Base-by-base conservation (phyloP, 208 protist species). In the Novymonas esmeraldas region DNA sequence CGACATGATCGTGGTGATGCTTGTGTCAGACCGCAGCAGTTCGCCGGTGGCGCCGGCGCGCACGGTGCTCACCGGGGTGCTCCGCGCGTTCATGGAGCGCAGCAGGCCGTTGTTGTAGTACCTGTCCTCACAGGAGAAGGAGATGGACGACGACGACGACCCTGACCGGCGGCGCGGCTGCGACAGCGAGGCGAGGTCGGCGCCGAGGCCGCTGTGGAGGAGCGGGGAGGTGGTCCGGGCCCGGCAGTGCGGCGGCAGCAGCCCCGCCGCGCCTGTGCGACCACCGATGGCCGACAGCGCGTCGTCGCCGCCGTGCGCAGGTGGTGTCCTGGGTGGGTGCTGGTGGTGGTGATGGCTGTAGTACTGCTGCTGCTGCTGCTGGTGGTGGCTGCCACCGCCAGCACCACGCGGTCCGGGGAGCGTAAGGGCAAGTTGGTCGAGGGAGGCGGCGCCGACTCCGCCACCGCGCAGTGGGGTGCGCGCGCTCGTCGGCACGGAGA, bases 91-190 rank as follows among this genome's bases (percentile, higher is more conserved):
- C 75, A 80, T 80, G 44, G 64, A 76, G 34, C 56, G 60, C 29
- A 80, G 64, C 34, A 80, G 64, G 2, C 39, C 44, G 49, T 73
- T 76, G 68, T 80, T 80, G 58, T 80, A 76, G 58, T 63, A 69
- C 20, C 63, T 56, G 24, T 79, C 65, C 24, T 62, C 57, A n/a
- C 41, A 49, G 4, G 56, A 46, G 16, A 41, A 48, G 24, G 55
- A 48, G 7, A 20, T 7, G 20, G 48, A 52, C 1, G 48, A 52
- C 9, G n/a, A 14, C 36, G 7, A 5, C 36, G 36, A 41, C n/a
- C n/a, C n/a, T n/a, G n/a, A n/a, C n/a, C n/a, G n/a, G n/a, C 36
- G 36, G 11, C 36, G 11, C 11, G 7, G 36, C n/a, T n/a, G 61
- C 64, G 1, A 24, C 34, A 3, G 33, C 20, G 2, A 1, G 64